Evolutionary conservation across 352 stramenopile genomes (phyloP).

Genomic region (Phytophthora capsici): DNA sequence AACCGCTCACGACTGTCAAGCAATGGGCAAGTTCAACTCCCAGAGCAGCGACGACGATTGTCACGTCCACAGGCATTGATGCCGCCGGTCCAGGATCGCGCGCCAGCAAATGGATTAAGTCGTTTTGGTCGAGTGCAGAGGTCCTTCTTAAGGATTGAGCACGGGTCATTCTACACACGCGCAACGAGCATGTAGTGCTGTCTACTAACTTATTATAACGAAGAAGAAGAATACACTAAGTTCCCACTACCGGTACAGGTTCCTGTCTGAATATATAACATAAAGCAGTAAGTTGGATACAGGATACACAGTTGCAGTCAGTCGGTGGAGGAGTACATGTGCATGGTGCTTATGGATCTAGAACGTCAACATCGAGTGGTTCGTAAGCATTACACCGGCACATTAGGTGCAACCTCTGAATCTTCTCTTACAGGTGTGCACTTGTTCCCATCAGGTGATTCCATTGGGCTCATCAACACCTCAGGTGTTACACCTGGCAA

Average conservation of each 20-base stretch:
- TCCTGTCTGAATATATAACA: too few relatives aligned
- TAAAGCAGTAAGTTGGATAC: neutral
- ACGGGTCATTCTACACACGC: constrained; percentile 53
- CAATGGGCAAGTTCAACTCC: constrained; percentile 32
- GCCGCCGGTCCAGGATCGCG: constrained; percentile 9
- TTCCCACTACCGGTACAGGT: too few relatives aligned
- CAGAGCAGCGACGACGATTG: constrained; percentile 36
- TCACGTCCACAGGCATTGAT: constrained; percentile 32
- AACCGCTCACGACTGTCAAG: constrained; percentile 47
- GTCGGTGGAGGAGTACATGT: too few relatives aligned
- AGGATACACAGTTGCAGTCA: too few relatives aligned
- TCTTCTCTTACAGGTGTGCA: neutral
- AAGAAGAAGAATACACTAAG: constrained; percentile 10
- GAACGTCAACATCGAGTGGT: too few relatives aligned
- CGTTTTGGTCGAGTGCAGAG: constrained; percentile 40
- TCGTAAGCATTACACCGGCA: too few relatives aligned
- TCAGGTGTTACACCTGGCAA: too few relatives aligned
- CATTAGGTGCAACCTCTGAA: too few relatives aligned
- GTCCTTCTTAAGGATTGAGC: constrained; percentile 45
- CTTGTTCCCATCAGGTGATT: neutral
- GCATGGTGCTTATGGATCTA: too few relatives aligned
- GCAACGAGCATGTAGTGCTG: constrained; percentile 43
- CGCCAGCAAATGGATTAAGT: constrained; percentile 28
- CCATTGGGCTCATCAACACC: neutral
- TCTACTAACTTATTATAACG: constrained; percentile 44